Conservation (phyloP, 2,329 filamentous ascomycete species). For the Scytalidium lignicola region DNA sequence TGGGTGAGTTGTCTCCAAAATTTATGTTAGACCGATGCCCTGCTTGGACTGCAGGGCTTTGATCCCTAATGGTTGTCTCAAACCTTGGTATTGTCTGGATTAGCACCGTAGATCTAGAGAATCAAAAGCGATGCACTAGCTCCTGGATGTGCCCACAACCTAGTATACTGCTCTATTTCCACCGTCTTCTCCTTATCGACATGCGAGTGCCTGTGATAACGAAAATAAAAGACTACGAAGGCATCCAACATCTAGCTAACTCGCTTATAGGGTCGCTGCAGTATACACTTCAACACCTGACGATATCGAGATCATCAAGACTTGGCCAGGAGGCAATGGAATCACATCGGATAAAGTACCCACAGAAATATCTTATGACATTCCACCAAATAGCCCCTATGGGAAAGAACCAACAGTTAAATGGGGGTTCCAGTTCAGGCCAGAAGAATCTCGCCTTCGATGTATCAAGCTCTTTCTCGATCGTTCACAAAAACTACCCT, state of each 20-base stretch:
- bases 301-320: conserved; percentile 79
- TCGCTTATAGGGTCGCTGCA: conserved; percentile 54
- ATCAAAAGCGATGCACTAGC: neutral
- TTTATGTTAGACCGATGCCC: no score
- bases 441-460: conserved; percentile 68
- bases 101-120: no score
- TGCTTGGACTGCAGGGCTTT: neutral
- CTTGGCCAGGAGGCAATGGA: conserved; percentile 77
- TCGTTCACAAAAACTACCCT: conserved; percentile 72
- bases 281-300: conserved; percentile 73
- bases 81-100: neutral
- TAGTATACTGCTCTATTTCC: neutral
- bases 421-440: conserved; percentile 82
- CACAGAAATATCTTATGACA: conserved; percentile 64
- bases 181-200: neutral
- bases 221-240: neutral
- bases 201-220: conserved; percentile 4
- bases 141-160: neutral
- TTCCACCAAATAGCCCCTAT: conserved; percentile 31
- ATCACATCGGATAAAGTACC: conserved; percentile 87
- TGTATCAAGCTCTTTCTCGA: conserved; percentile 85
- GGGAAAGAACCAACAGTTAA: conserved; percentile 48
- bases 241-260: neutral
- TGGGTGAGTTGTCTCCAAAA: conserved; percentile 47
- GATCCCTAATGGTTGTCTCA: neutral